phyloP scores from a whole-genome alignment of 371 early-diverging fungal species.

The Mucor circinelloides region DNA sequence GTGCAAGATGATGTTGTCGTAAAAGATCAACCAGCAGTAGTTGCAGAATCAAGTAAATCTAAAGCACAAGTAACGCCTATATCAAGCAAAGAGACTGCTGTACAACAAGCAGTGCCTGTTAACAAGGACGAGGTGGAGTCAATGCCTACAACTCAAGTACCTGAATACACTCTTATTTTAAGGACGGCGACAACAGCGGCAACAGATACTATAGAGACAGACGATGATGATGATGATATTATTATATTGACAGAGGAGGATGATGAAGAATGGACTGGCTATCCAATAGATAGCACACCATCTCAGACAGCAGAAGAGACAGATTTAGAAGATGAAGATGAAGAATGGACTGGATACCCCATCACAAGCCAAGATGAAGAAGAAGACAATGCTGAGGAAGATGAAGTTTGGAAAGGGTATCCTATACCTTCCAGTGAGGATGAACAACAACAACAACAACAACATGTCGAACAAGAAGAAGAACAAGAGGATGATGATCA shows the following conservation, averaged over 20 bases:
- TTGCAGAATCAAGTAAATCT: too few species aligned
- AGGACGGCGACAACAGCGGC: too few species aligned
- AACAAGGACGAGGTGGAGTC: too few species aligned
- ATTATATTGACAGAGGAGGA: background rate
- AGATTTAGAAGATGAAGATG: slow-evolving; percentile 30
- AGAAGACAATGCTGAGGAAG: slow-evolving; percentile 27
- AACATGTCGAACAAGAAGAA: background rate
- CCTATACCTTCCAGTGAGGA: slow-evolving; percentile 6
- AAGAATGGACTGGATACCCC: slow-evolving; percentile 33
- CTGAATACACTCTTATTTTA: too few species aligned
- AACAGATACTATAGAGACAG: too few species aligned
- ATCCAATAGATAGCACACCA: slow-evolving; percentile 13
- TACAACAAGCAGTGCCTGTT: too few species aligned
- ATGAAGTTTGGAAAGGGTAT: slow-evolving; percentile 36
- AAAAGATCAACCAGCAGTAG: too few species aligned
- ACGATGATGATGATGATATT: slow-evolving; percentile 7
- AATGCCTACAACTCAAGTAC: too few species aligned
- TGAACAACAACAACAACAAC: background rate
- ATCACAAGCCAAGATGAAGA: slow-evolving; percentile 17
- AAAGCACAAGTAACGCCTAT: too few species aligned
- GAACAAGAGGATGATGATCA: background rate
- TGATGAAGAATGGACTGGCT: slow-evolving; percentile 30
- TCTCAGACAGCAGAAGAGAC: background rate
- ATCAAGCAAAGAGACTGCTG: too few species aligned
- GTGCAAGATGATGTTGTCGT: too few species aligned